Base-by-base conservation (phyloP, 2,329 filamentous ascomycete genomes). In the Claviceps pazoutovae region DNA sequence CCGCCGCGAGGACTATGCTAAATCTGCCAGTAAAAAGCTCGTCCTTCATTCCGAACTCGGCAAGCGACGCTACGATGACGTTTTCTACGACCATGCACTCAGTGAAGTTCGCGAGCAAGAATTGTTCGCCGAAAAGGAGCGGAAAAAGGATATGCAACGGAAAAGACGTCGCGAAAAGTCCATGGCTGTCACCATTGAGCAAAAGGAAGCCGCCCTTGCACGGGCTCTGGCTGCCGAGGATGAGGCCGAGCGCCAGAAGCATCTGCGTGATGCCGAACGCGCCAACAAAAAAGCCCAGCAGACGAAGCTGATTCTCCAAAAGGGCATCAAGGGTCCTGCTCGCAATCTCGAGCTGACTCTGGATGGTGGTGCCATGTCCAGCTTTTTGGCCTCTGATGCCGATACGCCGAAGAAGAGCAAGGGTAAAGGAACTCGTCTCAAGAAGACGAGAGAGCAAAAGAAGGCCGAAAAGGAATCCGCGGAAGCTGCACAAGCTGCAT, bases 141-240 rank as follows among this genome's bases (percentile, higher is more conserved):
- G 93, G 57, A 98, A 98, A 74, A 98, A 98, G 73, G 93, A 98
- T 64, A 97, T 98, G 88, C 93, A 98, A 66, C 86, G 93, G 56
- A 98, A 97, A 72, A 82, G 93, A 54, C 84, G 93, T 44, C 85
- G 93, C 17, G 91, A 97, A 66, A 96, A 96, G 72, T 95, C 91
- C 4, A 89, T 96, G 75, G 89, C 89, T 4, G 85, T 94, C 54
- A 91, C 89, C 6, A 86, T 94, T 60, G 91, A 96, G 64, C 84
- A 89, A 64, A 93, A 94, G 70, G 86, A 93, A 56, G 80, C 85
- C 3, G 87, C 88, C 4, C 74, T 95, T 45, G 82, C 84, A 56
- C 84, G 84, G 57, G 88, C 90, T 9, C 79, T 84, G 53, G 80
- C 83, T 50, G 86, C 88, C 2, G 79, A 86, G 57, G 88, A 96